phyloP scores from a whole-genome alignment of 108 stramenopile genomes.

The Cylindrotheca closterium region DNA sequence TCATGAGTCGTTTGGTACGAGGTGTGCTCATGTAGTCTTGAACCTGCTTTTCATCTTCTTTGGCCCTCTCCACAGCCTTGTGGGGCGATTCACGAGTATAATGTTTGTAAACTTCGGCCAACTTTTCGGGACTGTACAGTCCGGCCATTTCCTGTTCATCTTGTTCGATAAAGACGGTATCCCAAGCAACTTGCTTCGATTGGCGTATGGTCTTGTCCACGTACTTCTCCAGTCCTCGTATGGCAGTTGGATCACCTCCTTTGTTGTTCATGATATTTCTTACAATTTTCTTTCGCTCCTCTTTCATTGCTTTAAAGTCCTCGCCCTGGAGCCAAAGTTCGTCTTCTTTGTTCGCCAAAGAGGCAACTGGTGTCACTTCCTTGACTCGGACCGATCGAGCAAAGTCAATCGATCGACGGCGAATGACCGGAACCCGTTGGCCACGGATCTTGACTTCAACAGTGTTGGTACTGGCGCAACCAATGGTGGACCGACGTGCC shows the following conservation, averaged over 20 bases:
- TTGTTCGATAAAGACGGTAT: constrained; percentile 31
- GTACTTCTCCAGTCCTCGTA: constrained; percentile 37
- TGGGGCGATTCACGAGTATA: constrained; percentile 7
- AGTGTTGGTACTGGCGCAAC: neutral
- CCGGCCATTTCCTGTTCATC: constrained; percentile 31
- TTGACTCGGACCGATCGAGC: constrained; percentile 10
- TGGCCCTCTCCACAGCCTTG: constrained; percentile 7
- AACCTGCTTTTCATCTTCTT: constrained; percentile 13
- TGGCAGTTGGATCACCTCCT: constrained; percentile 23
- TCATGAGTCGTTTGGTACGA: constrained; percentile 18
- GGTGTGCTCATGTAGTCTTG: constrained; percentile 21
- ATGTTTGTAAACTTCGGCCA: constrained; percentile 18
- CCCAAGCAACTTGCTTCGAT: constrained; percentile 26
- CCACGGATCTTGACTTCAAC: constrained; percentile 17
- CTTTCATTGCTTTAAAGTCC: constrained; percentile 24
- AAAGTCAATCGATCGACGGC: constrained; percentile 28
- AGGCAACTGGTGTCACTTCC: constrained; percentile 17
- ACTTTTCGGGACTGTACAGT: constrained; percentile 17
- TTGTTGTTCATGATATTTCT: neutral
- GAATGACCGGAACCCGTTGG: constrained; percentile 12
- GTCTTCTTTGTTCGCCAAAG: constrained; percentile 4
- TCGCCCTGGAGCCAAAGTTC: constrained; percentile 32
- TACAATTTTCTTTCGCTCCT: constrained; percentile 9
- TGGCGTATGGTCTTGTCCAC: constrained; percentile 10
- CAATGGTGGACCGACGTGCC: constrained; percentile 10